Conservation (phyloP, 108 stramenopile genomes). For the Bacterosira constricta region DNA sequence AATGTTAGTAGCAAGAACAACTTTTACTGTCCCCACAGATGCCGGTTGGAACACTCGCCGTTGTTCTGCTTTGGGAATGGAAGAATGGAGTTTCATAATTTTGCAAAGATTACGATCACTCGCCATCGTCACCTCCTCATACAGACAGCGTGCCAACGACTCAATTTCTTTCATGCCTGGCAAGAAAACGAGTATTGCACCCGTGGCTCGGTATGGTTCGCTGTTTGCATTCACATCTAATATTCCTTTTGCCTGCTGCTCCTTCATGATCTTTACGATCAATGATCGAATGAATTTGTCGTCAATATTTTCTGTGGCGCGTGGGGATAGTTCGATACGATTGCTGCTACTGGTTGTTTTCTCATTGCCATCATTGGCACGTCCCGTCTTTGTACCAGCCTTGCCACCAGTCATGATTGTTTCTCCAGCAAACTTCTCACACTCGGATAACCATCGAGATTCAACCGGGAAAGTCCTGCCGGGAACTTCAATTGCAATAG, state of each 20-base stretch:
- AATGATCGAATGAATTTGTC: constrained; percentile 48
- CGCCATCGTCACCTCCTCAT: constrained; percentile 13
- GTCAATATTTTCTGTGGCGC: constrained; percentile 51
- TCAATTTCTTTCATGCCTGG: constrained; percentile 87
- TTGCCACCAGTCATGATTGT: constrained; percentile 1
- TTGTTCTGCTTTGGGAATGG: constrained; percentile 69
- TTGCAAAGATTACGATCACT: constrained; percentile 32
- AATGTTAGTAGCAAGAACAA: constrained; percentile 89
- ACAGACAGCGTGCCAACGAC: constrained; percentile 37
- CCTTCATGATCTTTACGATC: constrained; percentile 41
- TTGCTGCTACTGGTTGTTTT: neutral
- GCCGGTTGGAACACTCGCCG: constrained; percentile 66
- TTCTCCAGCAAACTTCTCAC: constrained; percentile 47
- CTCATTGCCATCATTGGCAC: neutral
- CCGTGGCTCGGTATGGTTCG: constrained; percentile 11
- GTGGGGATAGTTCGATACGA: constrained; percentile 42
- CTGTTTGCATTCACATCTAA: neutral
- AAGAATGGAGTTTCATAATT: constrained; percentile 76
- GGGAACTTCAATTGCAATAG: constrained; percentile 49
- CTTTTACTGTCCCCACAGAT: constrained; percentile 63
- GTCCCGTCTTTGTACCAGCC: neutral
- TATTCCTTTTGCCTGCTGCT: constrained; percentile 31
- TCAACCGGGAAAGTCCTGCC: constrained; percentile 63
- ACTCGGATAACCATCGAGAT: constrained; percentile 51
- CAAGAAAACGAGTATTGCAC: constrained; percentile 89